Evolutionary conservation across 2,329 filamentous ascomycete genomes (phyloP), one percentile per base, ranked within the genome.

Genomic region (Hymenoscyphus fraxineus): DNA sequence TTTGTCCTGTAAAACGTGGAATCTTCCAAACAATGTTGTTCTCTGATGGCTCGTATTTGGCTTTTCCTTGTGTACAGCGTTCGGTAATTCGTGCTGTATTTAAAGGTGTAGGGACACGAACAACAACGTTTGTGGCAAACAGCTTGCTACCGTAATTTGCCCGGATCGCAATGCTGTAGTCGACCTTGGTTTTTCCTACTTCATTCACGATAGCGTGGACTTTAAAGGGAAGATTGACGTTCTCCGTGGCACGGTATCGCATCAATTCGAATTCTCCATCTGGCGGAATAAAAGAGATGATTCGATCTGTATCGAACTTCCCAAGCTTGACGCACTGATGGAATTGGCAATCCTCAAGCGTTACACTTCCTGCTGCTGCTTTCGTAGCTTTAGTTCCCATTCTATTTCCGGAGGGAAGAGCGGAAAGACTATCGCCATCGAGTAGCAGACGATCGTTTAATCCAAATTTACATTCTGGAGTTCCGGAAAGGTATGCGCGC

Each of bases 21-120:
- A 99, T 98, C 83, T 97, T 98, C 95, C 95, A 99, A 13, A 98
- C 90, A 69, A 99, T 98, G 74, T 94, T 92, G 81, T 99, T 99
- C 76, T 97, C 93, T 68, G 93, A 91, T 0, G 95, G 96, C 79
- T 99, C 96, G 78, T 99, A 99, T 79, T 97, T 98, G 64, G 95
- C 95, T 76, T 97, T 97, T 66, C 95, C 96, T 78, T 98, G 93
- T 1, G 91, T 95, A 67, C 93, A 96, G 59, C 95, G 88, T 79
- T 97, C 93, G 0, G 89, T 94, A 66, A 96, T 97, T 75, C 90
- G 90, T 57, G 95, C 95, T 1, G 96, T 98, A 80, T 99, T 99
- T 61, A 99, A 85, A 13, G 95, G 95, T 3, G 95, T 98, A 0
- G 95, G 95, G 71, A 99, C 96, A 69, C 92, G 90, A 61, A 99